Conservation (phyloP, 495 filamentous ascomycete genomes). For the Aspergillus kassunensis region DNA sequence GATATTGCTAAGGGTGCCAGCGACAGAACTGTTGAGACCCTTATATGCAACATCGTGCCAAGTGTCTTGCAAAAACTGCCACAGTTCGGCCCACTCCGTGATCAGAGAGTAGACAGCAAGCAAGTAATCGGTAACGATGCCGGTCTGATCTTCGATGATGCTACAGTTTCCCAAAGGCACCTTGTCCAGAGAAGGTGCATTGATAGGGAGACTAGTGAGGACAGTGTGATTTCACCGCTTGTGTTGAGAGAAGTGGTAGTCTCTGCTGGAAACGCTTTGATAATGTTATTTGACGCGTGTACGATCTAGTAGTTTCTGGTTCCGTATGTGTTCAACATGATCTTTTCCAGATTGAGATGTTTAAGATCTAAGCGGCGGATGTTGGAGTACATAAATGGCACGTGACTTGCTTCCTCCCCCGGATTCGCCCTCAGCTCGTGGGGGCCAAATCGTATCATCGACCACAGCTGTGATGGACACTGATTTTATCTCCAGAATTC, state of each 20-base stretch:
- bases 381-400: no score
- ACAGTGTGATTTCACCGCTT: conserved; percentile 27
- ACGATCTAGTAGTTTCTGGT: conserved; percentile 41
- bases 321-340: conserved; percentile 30
- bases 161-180: conserved; percentile 39
- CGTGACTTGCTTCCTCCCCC: no score
- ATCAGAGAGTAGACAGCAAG: conserved; percentile 35
- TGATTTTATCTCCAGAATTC: no score
- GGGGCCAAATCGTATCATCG: no score
- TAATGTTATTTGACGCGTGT: conserved; percentile 28
- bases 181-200: conserved; percentile 12
- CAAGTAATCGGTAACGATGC: conserved; percentile 29
- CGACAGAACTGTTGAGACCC: conserved; percentile 42
- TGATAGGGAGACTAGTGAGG: conserved; percentile 15
- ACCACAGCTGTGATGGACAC: no score
- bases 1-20: conserved; percentile 38
- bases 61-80: conserved; percentile 31
- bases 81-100: conserved; percentile 28
- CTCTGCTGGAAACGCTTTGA: conserved; percentile 19
- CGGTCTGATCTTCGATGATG: conserved; percentile 36
- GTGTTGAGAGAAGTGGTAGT: not conserved
- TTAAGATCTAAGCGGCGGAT: no score
- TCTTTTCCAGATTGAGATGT: no score
- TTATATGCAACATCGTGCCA: conserved; percentile 46
- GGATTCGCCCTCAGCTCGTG: no score